These are phyloP conservation scores for Berberis vulgaris DNA, from an alignment of 164 flowering plant genomes.

Conservation along the genomic window DNA sequence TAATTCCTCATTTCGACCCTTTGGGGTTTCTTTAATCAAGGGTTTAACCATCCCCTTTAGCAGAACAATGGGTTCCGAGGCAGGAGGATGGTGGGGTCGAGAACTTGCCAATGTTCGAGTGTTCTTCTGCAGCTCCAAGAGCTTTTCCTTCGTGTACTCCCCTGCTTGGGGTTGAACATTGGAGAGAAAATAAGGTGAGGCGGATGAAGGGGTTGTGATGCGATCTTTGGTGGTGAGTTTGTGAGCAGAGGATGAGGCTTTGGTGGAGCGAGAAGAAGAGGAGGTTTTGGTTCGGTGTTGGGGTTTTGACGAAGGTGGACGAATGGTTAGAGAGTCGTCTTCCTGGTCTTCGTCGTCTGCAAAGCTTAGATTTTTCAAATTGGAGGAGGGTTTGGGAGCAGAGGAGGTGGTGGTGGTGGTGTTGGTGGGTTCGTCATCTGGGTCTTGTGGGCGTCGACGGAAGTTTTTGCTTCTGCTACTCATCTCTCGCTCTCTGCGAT, in stretches of 20 bases:
- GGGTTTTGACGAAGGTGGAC: slow-evolving; percentile 10
- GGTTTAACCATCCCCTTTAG: slow-evolving; percentile 77
- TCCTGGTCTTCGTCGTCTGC: slow-evolving; percentile 66
- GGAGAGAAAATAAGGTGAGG: slow-evolving; percentile 25
- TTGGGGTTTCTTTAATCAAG: neutral
- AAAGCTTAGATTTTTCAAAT: slow-evolving; percentile 73
- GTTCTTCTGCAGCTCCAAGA: slow-evolving; percentile 86
- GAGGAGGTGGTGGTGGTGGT: slow-evolving; percentile 1
- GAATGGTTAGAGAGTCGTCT: slow-evolving; percentile 1
- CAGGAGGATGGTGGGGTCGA: slow-evolving; percentile 9
- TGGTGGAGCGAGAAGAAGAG: slow-evolving; percentile 45
- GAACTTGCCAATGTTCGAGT: slow-evolving; percentile 57
- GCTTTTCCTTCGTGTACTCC: slow-evolving; percentile 71
- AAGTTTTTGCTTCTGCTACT: too few species aligned
- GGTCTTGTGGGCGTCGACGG: too few species aligned
- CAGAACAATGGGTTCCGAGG: slow-evolving; percentile 55
- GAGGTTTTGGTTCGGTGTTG: slow-evolving; percentile 10
- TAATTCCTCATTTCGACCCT: neutral
- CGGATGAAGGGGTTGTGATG: slow-evolving; percentile 3
- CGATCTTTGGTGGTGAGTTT: neutral
- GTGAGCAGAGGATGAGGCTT: slow-evolving; percentile 7
- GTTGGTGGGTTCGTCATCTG: neutral
- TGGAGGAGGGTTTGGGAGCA: slow-evolving; percentile 9
- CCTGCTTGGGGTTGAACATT: slow-evolving; percentile 89
- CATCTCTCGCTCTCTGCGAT: too few species aligned